Conservation (phyloP, 768 basidiomycete genomes). For the Tylopilus sp. region DNA sequence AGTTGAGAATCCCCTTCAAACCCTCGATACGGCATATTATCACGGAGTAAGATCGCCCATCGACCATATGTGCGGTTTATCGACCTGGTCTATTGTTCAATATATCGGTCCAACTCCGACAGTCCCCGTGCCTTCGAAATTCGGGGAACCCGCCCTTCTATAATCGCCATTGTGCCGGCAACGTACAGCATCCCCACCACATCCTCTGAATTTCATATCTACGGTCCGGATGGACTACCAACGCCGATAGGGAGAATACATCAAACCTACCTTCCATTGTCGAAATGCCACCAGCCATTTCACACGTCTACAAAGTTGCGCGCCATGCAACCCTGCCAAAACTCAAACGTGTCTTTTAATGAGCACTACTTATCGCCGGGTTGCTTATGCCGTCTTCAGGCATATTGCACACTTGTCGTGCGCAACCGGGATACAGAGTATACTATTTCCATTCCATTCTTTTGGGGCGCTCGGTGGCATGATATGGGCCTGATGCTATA, state of each 20-base stretch:
- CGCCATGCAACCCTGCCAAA: not conserved
- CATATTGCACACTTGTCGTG: not conserved
- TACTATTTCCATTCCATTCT: not conserved
- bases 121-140: not conserved
- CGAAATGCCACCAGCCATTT: conserved; percentile 7
- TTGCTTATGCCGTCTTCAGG: conserved; percentile 3
- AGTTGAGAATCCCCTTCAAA: conserved; percentile 3
- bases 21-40: conserved; percentile 8
- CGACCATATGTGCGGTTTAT: not conserved
- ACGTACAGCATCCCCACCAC: not conserved
- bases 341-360: conserved; percentile 8
- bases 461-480: not conserved
- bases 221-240: not conserved
- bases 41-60: conserved; percentile 14
- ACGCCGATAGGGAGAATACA: not conserved
- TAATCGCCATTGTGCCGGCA: not conserved
- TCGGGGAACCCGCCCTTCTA: not conserved
- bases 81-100: conserved; percentile 10
- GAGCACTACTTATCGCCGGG: not conserved
- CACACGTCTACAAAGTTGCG: conserved; percentile 10
- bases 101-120: not conserved
- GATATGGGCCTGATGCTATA: not conserved
- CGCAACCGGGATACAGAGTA: not conserved
- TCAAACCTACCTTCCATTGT: conserved; percentile 1
- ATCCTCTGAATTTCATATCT: not conserved